Evolutionary conservation across 1,139 yeast species (phyloP).

Genomic region (Taphrina wiesneri): DNA sequence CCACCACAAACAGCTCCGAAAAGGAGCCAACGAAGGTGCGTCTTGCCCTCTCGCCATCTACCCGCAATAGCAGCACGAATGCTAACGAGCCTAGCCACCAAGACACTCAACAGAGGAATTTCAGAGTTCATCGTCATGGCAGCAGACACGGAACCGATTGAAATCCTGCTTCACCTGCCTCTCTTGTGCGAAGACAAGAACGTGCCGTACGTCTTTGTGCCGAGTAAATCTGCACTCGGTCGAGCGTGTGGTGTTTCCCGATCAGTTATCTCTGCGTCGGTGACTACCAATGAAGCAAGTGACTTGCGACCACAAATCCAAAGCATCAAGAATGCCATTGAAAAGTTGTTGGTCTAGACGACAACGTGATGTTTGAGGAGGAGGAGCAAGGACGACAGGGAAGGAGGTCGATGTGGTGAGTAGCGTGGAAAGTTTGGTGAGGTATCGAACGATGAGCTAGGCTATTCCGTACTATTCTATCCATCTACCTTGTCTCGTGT

Average conservation of each 20-base stretch:
- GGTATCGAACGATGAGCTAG: constrained; percentile 31
- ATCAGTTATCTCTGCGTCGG: constrained; percentile 98
- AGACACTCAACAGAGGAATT: constrained; percentile 99
- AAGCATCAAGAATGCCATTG: constrained; percentile 98
- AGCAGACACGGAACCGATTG: constrained; percentile 99
- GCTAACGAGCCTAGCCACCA: constrained; percentile 64
- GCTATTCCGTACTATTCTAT: neutral
- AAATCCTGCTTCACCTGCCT: constrained; percentile 95
- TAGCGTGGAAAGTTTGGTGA: constrained; percentile 7
- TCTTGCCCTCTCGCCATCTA: neutral
- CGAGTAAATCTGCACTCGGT: constrained; percentile 97
- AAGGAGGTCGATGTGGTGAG: neutral
- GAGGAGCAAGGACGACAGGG: neutral
- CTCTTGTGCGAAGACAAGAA: constrained; percentile 98
- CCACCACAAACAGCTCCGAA: constrained; percentile 96
- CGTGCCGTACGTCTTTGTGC: constrained; percentile 64
- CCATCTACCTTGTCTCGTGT: neutral
- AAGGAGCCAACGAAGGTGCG: constrained; percentile 87
- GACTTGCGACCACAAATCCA: constrained; percentile 96
- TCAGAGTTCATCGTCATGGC: constrained; percentile 99
- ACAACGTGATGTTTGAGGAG: no score
- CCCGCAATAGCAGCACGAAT: neutral
- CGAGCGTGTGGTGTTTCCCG: constrained; percentile 99
- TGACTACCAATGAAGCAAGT: constrained; percentile 97
- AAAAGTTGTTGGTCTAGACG: constrained; percentile 91